Conservation (phyloP, 371 early-diverging fungal genomes). For the Rhizopus arrhizus region DNA sequence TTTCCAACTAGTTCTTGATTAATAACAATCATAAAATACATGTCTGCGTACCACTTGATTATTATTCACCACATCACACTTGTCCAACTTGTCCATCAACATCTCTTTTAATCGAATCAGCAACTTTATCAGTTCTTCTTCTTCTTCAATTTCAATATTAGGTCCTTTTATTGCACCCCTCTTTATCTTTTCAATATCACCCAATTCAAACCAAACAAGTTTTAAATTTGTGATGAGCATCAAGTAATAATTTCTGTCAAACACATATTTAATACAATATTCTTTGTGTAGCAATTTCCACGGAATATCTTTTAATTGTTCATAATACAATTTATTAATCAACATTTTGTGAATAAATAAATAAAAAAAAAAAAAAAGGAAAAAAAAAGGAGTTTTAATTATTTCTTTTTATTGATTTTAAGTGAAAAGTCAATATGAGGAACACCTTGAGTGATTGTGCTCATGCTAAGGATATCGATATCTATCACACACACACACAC, state of each 20-base stretch:
- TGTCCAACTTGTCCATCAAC: not conserved
- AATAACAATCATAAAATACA: not conserved
- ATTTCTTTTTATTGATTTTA: slow-evolving; percentile 61
- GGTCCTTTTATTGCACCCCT: slow-evolving; percentile 10
- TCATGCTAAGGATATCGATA: slow-evolving; percentile 93
- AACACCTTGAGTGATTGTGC: slow-evolving; percentile 91
- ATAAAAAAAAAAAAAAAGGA: slow-evolving; percentile 8
- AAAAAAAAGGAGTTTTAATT: not conserved
- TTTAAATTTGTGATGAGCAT: slow-evolving; percentile 16
- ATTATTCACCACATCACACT: not conserved
- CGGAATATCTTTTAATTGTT: slow-evolving; percentile 6
- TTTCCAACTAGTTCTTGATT: not conserved
- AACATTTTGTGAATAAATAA: slow-evolving; percentile 6
- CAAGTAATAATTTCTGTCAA: slow-evolving; percentile 13
- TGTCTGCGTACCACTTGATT: not conserved
- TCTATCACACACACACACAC: slow-evolving; percentile 37
- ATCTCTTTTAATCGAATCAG: not conserved
- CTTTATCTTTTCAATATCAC: slow-evolving; percentile 3
- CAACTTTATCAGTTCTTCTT: not conserved
- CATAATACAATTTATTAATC: slow-evolving; percentile 1
- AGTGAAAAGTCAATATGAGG: slow-evolving; percentile 96
- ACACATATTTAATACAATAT: slow-evolving; percentile 23
- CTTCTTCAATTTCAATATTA: slow-evolving; percentile 18
- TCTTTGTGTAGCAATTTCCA: slow-evolving; percentile 6
- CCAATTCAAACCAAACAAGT: slow-evolving; percentile 27